A percentile compares a stretch with the other conserved stretches of the same genome.
These are phyloP conservation scores for Nemania bipapillata DNA, from an alignment of 2,329 filamentous ascomycete genomes.

Conservation along the genomic window DNA sequence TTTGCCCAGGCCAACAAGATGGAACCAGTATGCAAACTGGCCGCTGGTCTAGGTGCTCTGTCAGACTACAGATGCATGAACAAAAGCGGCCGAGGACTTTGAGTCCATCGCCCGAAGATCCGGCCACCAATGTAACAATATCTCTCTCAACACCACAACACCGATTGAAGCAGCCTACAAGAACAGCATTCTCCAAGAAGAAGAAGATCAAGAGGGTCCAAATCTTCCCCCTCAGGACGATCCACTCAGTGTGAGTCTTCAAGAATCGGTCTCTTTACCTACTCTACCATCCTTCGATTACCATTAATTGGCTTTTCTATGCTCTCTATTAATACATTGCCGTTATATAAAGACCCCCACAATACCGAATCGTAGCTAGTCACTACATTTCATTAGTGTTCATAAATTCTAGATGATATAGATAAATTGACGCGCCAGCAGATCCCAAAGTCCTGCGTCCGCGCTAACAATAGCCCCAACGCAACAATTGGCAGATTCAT, in stretches of 20 bases:
- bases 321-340: background rate
- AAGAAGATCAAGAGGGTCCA: background rate
- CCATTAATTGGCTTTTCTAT: background rate
- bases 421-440: background rate
- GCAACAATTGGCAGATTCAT: background rate
- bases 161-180: background rate
- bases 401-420: background rate
- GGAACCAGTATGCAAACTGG: background rate
- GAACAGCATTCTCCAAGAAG: background rate
- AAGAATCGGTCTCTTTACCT: background rate
- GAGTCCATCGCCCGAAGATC: background rate
- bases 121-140: background rate
- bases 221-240: background rate
- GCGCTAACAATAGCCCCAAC: background rate
- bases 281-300: background rate
- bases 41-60: background rate
- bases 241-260: constrained; percentile 6
- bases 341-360: background rate
- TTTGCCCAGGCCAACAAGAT: background rate
- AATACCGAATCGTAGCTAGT: background rate
- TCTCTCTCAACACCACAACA: constrained; percentile 6
- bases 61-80: constrained; percentile 1
- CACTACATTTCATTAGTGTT: background rate
- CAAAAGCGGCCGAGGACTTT: background rate
- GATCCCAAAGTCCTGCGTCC: background rate